Percentiles rank a stretch among this genome's conserved stretches.
Evolutionary conservation across 83 land plant genomes (phyloP).

Genomic region (Picea abies): DNA sequence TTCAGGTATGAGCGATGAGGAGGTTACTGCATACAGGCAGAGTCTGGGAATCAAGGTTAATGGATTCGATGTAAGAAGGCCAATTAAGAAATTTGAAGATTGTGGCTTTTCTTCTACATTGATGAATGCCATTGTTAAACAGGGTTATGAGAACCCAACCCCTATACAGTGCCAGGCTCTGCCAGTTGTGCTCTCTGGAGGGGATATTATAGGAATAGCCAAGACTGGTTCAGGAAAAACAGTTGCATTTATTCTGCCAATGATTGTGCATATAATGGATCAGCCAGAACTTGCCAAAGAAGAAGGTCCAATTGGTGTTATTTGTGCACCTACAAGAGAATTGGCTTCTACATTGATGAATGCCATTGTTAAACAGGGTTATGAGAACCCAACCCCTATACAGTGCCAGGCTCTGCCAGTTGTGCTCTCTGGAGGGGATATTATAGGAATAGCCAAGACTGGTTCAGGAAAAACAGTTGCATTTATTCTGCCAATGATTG

Average conservation of each 20-base stretch:
- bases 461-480: slow-evolving; percentile 99
- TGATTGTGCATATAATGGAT: slow-evolving; percentile 99
- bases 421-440: slow-evolving; percentile 87
- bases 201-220: slow-evolving; percentile 97
- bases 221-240: slow-evolving; percentile 99
- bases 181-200: slow-evolving; percentile 83
- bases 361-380: slow-evolving; percentile 91
- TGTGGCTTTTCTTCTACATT: slow-evolving; percentile 73
- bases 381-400: slow-evolving; percentile 95
- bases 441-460: slow-evolving; percentile 98
- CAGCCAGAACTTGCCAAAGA: slow-evolving; percentile 92
- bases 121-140: slow-evolving; percentile 85
- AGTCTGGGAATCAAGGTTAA: slow-evolving; percentile 84
- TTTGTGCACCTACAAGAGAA: slow-evolving; percentile 98
- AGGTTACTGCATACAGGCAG: slow-evolving; percentile 71
- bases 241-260: slow-evolving; percentile 95
- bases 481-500: slow-evolving; percentile 97
- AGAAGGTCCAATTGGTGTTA: slow-evolving; percentile 95
- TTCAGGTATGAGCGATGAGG: slow-evolving; percentile 91
- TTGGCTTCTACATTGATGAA: slow-evolving; percentile 72
- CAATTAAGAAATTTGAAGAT: slow-evolving; percentile 83
- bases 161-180: slow-evolving; percentile 90
- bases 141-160: slow-evolving; percentile 95
- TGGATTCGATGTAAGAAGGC: slow-evolving; percentile 93
- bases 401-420: slow-evolving; percentile 94